Evolutionary conservation across 768 basidiomycete genomes (phyloP), one percentile per base, ranked within the genome.

Genomic region (Psilocybe subaeruginosa): DNA sequence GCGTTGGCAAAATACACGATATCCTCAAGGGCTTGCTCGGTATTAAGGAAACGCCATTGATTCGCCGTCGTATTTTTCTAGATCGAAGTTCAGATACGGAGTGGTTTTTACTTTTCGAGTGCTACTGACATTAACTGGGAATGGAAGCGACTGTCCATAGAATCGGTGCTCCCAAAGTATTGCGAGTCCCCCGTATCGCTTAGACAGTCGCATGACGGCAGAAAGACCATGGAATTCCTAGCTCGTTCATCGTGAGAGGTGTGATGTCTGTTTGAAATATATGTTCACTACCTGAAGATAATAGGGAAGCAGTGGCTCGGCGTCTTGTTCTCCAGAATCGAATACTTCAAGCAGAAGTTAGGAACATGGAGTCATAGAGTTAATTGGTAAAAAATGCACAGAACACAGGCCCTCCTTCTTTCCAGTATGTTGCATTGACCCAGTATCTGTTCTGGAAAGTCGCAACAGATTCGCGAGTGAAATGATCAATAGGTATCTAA

Each of bases 111-210:
- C 33, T 39, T 33, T 41, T 12, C 14, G 46, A 29, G 0, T 4
- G 23, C 5, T 3, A 49, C 72, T 58, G 52, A 82, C 81, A 64
- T 80, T 80, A 8, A 82, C 76, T 1, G 77, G 77, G 61, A 83
- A 83, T 0, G 82, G 81, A 6, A 77, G 70, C 0, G 81, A 82
- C 35, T 74, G 75, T 11, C 82, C 82, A 63, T 83, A 83, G 61
- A 72, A 82, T 4, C 82, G 73, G 64, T 83, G 82, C 60, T 83
- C 82, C 82, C 81, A 83, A 4, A 83, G 67, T 35, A 82, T 77
- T 0, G 81, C 81, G 8, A 82, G 47, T 3, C 82, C 82, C 3
- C 75, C 74, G 66, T 80, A 81, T 48, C 79, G 70, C 62, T 80
- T 79, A 4, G 81, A 81, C 6, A 82, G 68, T 6, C 74, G 77